Evolutionary conservation across 1,284 basidiomycete genomes (phyloP), one percentile per base, ranked within the genome.

Genomic region (Anthracocystis walkeri): DNA sequence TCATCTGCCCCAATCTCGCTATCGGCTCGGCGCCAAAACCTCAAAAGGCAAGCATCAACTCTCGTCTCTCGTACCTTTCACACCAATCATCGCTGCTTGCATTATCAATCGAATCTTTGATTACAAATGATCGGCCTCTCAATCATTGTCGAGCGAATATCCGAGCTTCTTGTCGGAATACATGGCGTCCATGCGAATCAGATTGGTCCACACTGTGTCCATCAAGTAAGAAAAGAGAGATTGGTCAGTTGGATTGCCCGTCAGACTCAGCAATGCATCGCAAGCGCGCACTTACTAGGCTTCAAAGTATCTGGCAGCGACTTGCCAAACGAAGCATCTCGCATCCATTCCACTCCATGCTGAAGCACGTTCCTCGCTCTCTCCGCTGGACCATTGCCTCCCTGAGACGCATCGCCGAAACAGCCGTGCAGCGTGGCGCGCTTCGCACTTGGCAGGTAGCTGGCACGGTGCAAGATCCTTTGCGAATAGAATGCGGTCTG

Each of bases 401-500:
- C 54, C n/a, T 51, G 33, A 27, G 51, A 54, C 2, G 65, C 66
- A 33, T 75, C 69, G 1, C 92, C 92, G 84, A 92, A 90, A 58
- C 87, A 90, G 0, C 89, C 92, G 78, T 93, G 92, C 11, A 94
- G 87, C 0, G 92, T 93, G 27, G 90, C 90, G 2, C 92, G 88
- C 56, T 86, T 87, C 23, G 85, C 82, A 31, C 83, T 83, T 1
- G 89, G 86, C 69, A 88, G 87, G 84, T 93, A 93, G 40, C 88
- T 87, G 8, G 90, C 91, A 60, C 90, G 91, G 78, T 93, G 92
- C 31, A 93, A 86, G 70, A 93, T 92, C 79, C 93, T 92, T 79
- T 89, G 90, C 81, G 92, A 92, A 85, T 93, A 93, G 84, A 93
- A 93, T 14, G 91, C 91, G 0, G 91, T 91, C 73, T 94, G 91